phyloP scores from a whole-genome alignment of 2,329 filamentous ascomycete species.

The Corynespora cassiicola region DNA sequence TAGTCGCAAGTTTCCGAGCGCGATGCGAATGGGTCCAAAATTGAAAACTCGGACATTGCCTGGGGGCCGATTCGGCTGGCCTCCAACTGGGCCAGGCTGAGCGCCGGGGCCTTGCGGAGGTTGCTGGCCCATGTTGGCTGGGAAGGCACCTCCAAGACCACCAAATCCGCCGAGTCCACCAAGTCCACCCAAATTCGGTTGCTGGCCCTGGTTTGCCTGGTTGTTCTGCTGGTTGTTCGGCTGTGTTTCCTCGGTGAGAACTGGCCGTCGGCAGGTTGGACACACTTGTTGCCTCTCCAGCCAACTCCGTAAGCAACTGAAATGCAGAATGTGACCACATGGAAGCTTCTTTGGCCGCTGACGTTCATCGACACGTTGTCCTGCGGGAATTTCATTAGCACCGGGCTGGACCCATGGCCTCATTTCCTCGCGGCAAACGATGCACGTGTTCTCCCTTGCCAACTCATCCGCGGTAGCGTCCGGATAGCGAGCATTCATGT shows the following conservation, averaged over 20 bases:
- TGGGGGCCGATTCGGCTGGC: slow-evolving; percentile 26
- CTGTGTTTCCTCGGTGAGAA: slow-evolving; percentile 57
- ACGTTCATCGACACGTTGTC: slow-evolving; percentile 72
- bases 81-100: slow-evolving; percentile 22
- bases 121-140: slow-evolving; percentile 10
- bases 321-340: slow-evolving; percentile 93
- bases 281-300: slow-evolving; percentile 96
- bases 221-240: slow-evolving; percentile 35
- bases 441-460: slow-evolving; percentile 87
- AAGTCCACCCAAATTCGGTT: slow-evolving; percentile 20
- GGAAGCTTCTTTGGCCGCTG: slow-evolving; percentile 93
- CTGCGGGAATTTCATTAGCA: slow-evolving; percentile 44
- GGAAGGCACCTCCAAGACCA: slow-evolving; percentile 23
- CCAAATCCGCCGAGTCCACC: slow-evolving; percentile 18
- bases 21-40: slow-evolving; percentile 42
- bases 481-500: slow-evolving; percentile 90
- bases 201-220: slow-evolving; percentile 28
- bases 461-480: slow-evolving; percentile 91
- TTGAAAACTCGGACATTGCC: slow-evolving; percentile 46
- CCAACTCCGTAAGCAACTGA: slow-evolving; percentile 95
- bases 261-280: slow-evolving; percentile 88
- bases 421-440: slow-evolving; percentile 98
- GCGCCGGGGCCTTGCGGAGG: slow-evolving; percentile 18
- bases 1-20: slow-evolving; percentile 41
- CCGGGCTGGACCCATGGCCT: slow-evolving; percentile 71